Percentiles rank a stretch among this genome's conserved stretches.
Evolutionary conservation across 164 flowering plant species (phyloP).

Genomic region (Houttuynia cordata): DNA sequence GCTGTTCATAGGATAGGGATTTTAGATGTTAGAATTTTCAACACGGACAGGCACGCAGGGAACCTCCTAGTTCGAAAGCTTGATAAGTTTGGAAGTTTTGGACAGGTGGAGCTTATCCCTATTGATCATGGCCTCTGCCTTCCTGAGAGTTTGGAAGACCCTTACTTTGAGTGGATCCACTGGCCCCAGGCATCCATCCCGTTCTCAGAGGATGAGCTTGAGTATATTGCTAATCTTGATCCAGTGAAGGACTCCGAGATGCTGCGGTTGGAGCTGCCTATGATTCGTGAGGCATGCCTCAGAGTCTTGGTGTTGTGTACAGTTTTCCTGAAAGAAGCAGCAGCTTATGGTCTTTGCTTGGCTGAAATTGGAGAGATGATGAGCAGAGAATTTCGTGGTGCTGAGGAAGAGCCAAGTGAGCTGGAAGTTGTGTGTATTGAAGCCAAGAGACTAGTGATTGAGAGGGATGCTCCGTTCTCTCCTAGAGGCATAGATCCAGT

Average conservation of each 20-base stretch:
- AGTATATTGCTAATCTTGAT: conserved; percentile 57
- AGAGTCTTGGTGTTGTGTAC: conserved; percentile 48
- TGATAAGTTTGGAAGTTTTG: conserved; percentile 27
- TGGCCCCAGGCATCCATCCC: conserved; percentile 92
- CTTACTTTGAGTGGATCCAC: conserved; percentile 90
- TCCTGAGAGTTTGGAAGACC: conserved; percentile 79
- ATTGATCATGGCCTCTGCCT: conserved; percentile 90
- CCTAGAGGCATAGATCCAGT: conserved; percentile 2
- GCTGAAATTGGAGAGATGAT: conserved; percentile 69
- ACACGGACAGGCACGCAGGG: conserved; percentile 86
- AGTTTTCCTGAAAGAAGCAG: conserved; percentile 50
- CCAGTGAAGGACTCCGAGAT: conserved; percentile 64
- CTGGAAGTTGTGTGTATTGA: conserved; percentile 51
- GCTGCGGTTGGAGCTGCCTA: conserved; percentile 43
- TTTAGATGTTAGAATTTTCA: conserved; percentile 58
- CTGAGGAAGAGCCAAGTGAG: conserved; percentile 53
- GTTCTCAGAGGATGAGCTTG: conserved; percentile 53
- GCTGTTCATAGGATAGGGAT: conserved; percentile 73
- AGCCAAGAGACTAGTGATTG: conserved; percentile 29
- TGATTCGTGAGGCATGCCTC: conserved; percentile 51
- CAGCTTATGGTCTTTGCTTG: conserved; percentile 43
- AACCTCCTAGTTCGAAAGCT: conserved; percentile 55
- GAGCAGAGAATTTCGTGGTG: conserved; percentile 41
- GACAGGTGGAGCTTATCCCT: conserved; percentile 57
- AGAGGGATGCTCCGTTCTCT: conserved; percentile 8